phyloP scores from a whole-genome alignment of 2,329 filamentous ascomycete genomes.

The Hymenoscyphus fructigenus region DNA sequence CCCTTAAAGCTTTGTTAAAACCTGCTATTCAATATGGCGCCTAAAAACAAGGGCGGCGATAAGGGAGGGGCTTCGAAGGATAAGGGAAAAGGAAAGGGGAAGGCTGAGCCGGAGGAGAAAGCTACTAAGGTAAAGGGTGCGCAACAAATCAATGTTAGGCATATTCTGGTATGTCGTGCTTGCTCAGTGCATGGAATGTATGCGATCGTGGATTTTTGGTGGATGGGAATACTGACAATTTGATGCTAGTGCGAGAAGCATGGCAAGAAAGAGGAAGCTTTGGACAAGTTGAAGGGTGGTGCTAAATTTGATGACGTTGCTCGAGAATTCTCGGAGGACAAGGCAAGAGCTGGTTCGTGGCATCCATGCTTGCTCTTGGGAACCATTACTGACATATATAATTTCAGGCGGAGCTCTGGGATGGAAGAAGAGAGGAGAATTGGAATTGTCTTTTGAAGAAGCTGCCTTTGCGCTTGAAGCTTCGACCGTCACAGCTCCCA shows the following conservation, averaged over 20 bases:
- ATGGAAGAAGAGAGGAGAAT: slow-evolving; percentile 67
- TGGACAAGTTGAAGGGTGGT: slow-evolving; percentile 64
- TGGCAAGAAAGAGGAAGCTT: slow-evolving; percentile 72
- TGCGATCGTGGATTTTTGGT: too few relatives aligned
- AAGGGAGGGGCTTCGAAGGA: slow-evolving; percentile 31
- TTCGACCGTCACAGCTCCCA: slow-evolving; percentile 63
- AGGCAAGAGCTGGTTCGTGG: slow-evolving; percentile 60
- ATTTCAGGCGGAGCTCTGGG: slow-evolving; percentile 64
- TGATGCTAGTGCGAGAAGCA: slow-evolving; percentile 66
- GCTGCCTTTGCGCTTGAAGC: slow-evolving; percentile 68
- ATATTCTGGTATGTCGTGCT: slow-evolving; percentile 49
- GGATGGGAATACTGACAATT: slow-evolving; percentile 17
- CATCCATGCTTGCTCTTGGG: background rate
- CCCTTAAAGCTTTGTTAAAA: background rate
- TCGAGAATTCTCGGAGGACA: slow-evolving; percentile 71
- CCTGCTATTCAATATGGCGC: slow-evolving; percentile 25
- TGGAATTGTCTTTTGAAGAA: slow-evolving; percentile 69
- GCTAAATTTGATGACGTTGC: slow-evolving; percentile 75
- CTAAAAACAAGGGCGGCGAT: slow-evolving; percentile 33
- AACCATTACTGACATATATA: background rate
- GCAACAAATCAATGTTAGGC: slow-evolving; percentile 70
- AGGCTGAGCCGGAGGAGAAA: slow-evolving; percentile 41
- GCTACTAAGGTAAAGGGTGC: slow-evolving; percentile 56
- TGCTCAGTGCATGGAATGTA: background rate
- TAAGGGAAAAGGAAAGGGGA: slow-evolving; percentile 39